These are phyloP conservation scores for Candida insectorum DNA, from an alignment of 805 yeast species.

Conservation along the genomic window DNA sequence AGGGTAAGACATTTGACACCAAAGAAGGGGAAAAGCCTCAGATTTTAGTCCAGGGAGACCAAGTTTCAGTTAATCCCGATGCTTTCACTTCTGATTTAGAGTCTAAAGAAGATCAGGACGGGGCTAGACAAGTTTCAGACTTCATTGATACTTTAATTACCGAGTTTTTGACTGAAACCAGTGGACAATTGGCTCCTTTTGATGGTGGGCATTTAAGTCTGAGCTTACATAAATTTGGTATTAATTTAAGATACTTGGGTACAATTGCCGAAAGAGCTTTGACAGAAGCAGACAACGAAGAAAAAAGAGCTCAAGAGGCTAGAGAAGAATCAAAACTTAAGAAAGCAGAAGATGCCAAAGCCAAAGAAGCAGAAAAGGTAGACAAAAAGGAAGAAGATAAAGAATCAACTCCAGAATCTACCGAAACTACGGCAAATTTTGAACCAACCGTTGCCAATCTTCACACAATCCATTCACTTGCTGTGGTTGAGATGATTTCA, in stretches of 20 bases:
- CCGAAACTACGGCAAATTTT: conserved; percentile 34
- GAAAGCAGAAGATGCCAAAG: conserved; percentile 9
- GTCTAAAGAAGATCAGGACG: conserved; percentile 51
- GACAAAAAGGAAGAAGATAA: conserved; percentile 23
- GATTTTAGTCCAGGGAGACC: conserved; percentile 49
- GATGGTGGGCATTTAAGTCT: conserved; percentile 76
- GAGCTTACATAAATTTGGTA: conserved; percentile 74
- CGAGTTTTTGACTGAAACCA: conserved; percentile 54
- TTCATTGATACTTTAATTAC: conserved; percentile 64
- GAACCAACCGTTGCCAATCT: conserved; percentile 42
- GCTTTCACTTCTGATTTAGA: conserved; percentile 50
- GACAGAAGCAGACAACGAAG: conserved; percentile 15
- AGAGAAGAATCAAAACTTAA: conserved; percentile 12
- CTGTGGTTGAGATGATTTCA: conserved; percentile 69
- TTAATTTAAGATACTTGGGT: conserved; percentile 87
- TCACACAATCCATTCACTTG: conserved; percentile 44
- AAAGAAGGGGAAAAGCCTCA: conserved; percentile 43
- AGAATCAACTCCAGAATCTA: conserved; percentile 21
- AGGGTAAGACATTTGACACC: conserved; percentile 25
- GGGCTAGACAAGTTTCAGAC: conserved; percentile 66
- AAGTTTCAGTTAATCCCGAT: conserved; percentile 75
- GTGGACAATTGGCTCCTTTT: conserved; percentile 60
- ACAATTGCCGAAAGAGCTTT: conserved; percentile 37
- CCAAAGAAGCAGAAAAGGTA: conserved; percentile 27
- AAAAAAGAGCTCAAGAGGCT: conserved; percentile 18